A percentile compares a stretch with the other conserved stretches of the same genome.
Evolutionary conservation across 768 basidiomycete genomes (phyloP).

Genomic region (Mycena venus): DNA sequence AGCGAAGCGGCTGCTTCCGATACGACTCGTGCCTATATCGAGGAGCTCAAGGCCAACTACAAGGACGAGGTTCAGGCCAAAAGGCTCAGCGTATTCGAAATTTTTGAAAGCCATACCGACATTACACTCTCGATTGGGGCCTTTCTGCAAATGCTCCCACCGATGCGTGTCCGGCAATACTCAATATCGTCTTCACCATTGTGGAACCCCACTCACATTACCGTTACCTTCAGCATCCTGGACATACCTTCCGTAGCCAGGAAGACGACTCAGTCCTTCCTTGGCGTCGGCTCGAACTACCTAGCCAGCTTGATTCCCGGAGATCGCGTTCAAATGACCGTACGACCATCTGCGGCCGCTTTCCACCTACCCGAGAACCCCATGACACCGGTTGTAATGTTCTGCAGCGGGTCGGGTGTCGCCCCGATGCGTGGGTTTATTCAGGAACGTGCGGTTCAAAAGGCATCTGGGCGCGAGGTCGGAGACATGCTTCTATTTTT

Average conservation of each 20-base stretch:
- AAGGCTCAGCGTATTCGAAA: conserved; percentile 55
- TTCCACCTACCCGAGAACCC: conserved; percentile 60
- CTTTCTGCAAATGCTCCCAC: conserved; percentile 58
- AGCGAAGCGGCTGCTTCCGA: conserved; percentile 36
- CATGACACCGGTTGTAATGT: conserved; percentile 55
- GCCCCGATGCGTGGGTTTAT: conserved; percentile 66
- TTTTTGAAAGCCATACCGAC: conserved; percentile 53
- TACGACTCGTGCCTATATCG: conserved; percentile 42
- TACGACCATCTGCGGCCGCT: conserved; percentile 51
- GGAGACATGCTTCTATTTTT: conserved; percentile 61
- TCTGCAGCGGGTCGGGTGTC: conserved; percentile 61
- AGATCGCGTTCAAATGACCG: conserved; percentile 56
- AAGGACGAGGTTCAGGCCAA: conserved; percentile 48
- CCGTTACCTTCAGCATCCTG: conserved; percentile 59
- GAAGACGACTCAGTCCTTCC: conserved; percentile 44
- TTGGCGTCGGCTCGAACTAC: conserved; percentile 61
- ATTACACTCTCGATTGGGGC: conserved; percentile 51
- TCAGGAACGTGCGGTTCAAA: conserved; percentile 62
- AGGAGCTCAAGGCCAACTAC: conserved; percentile 46
- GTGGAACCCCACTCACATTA: conserved; percentile 54
- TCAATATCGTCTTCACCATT: conserved; percentile 65
- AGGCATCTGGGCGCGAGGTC: conserved; percentile 55
- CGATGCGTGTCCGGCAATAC: conserved; percentile 64
- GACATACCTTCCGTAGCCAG: conserved; percentile 51
- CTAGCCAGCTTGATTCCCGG: conserved; percentile 55